Evolutionary conservation across 148 eudicot species (phyloP).

Genomic region (Dianthus caryophyllus): DNA sequence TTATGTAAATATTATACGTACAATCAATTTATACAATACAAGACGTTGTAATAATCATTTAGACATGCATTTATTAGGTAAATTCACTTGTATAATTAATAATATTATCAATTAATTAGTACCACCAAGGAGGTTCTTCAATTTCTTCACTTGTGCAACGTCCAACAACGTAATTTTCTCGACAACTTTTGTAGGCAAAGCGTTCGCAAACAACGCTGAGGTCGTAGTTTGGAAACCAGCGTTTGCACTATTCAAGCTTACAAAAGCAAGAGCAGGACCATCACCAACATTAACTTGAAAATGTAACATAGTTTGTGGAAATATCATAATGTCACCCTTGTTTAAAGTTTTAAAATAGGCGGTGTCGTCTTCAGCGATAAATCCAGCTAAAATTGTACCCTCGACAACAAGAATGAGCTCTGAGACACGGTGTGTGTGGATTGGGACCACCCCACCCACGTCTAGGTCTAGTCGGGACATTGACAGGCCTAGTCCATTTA

Average conservation of each 20-base stretch:
- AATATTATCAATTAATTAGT: neutral
- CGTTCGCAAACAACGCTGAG: neutral
- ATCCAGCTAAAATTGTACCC: constrained; percentile 20
- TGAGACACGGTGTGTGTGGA: constrained; percentile 19
- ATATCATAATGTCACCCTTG: constrained; percentile 20
- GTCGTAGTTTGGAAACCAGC: constrained; percentile 16
- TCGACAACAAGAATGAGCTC: constrained; percentile 11
- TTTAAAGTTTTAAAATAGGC: constrained; percentile 16
- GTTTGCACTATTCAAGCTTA: constrained; percentile 19
- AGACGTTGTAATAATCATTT: too few relatives aligned
- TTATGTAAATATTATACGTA: too few relatives aligned
- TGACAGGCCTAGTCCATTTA: constrained; percentile 22
- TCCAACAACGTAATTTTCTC: constrained; percentile 15
- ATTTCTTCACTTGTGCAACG: constrained; percentile 14
- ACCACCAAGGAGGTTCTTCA: constrained; percentile 21
- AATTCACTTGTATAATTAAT: too few relatives aligned
- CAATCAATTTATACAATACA: too few relatives aligned
- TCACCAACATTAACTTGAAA: constrained; percentile 22
- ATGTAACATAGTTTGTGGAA: constrained; percentile 18
- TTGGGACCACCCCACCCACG: constrained; percentile 16
- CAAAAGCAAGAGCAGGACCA: constrained; percentile 18
- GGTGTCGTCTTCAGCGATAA: constrained; percentile 13
- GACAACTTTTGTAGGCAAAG: constrained; percentile 8
- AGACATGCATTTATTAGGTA: too few relatives aligned
- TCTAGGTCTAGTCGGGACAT: constrained; percentile 19